Base-by-base conservation (phyloP, 148 eudicot genomes). In the Amaranthus hypochondriacus region DNA sequence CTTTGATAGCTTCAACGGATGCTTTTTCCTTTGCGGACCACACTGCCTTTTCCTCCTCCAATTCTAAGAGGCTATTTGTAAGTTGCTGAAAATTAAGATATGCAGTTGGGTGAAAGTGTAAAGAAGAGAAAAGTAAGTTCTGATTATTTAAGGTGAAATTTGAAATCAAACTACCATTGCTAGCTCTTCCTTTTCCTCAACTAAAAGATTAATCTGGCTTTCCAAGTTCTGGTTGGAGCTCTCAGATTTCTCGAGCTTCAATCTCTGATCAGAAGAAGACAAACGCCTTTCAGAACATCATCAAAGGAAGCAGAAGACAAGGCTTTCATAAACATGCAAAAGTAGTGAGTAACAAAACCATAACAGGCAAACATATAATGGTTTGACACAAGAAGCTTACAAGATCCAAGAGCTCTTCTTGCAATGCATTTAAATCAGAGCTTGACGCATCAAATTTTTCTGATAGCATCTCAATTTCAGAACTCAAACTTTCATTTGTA, bases 31-130 rank as follows among this genome's bases (percentile, higher is more conserved):
- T 92, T 10, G 97, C 85, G 48, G 80, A 79, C 92, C 97, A 88
- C 81, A 95, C 84, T 42, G 91, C 99, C 81, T 87, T 90, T 78
- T 92, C 99, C 75, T 95, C 97, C 85, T 92, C 99, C 86, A 89
- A 77, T 60, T 86, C 88, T 78, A 92, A 73, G 75, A 95, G 90
- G 66, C 97, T 93, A 75, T 95, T 88, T 47, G 96, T 83, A 62
- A 95, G 89, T 92, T 92, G 94, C 99, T 95, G 87, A 80, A 84
- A 75, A 69, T 63, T 61, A 56, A 72, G 49, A 48, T 56, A 69
- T 9, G 62, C 12, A 64, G 61, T 78, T 78, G 48, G 51, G 68
- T 75, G 71, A 48, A 49, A 15, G 11, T 52, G 43, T 5, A 61
- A 66, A 53, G 56, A 55, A 75, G 8, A 81, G 18, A 67, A 71